Evolutionary conservation across 2,329 filamentous ascomycete genomes (phyloP).

Genomic region (Xylariales sp.): DNA sequence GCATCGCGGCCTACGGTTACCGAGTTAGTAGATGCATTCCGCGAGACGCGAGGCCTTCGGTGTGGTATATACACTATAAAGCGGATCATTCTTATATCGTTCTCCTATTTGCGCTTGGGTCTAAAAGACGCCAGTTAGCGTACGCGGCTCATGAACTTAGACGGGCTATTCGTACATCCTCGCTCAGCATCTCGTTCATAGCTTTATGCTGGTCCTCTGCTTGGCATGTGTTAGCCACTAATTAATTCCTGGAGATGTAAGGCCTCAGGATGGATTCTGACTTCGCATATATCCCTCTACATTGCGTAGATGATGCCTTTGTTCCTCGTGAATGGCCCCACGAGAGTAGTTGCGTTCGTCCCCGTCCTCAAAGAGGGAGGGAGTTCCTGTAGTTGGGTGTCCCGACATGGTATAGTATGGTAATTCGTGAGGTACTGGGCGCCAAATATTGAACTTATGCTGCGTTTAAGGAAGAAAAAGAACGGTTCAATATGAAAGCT

Average conservation of each 20-base stretch:
- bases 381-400: slow-evolving; percentile 30
- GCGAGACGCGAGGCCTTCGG: no score
- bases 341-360: slow-evolving; percentile 43
- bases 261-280: slow-evolving; percentile 24
- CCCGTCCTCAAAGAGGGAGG: slow-evolving; percentile 37
- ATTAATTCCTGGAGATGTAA: background rate
- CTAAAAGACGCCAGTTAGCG: slow-evolving; percentile 33
- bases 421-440: background rate
- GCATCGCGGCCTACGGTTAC: slow-evolving; percentile 41
- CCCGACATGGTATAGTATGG: slow-evolving; percentile 19
- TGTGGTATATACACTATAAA: slow-evolving; percentile 40
- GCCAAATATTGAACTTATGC: background rate
- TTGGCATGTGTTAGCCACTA: slow-evolving; percentile 10
- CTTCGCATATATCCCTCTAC: slow-evolving; percentile 44
- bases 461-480: background rate
- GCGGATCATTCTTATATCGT: slow-evolving; percentile 45
- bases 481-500: background rate
- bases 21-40: background rate
- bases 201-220: slow-evolving; percentile 42
- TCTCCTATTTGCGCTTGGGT: slow-evolving; percentile 40
- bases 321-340: slow-evolving; percentile 38
- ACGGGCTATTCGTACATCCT: slow-evolving; percentile 39
- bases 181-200: slow-evolving; percentile 43
- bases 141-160: background rate
- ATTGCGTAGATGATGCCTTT: slow-evolving; percentile 42